These are phyloP conservation scores for Ceratocystis destructans DNA, from an alignment of 2,329 filamentous ascomycete species.

Conservation along the genomic window DNA sequence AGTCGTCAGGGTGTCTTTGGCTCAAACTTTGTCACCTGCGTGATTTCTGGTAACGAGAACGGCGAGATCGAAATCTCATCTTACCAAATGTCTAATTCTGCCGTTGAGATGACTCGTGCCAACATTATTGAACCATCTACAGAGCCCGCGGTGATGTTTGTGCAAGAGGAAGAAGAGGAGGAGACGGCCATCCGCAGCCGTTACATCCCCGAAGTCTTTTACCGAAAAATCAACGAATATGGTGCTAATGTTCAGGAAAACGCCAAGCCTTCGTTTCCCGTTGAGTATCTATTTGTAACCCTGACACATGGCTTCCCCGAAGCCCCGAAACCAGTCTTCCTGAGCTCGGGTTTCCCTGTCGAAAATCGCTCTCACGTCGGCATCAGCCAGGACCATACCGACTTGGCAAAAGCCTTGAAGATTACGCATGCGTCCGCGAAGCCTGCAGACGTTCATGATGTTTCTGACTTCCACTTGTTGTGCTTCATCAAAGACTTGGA, in stretches of 20 bases:
- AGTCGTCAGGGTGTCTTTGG: conserved; percentile 89
- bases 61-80: conserved; percentile 79
- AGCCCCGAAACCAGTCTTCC: conserved; percentile 63
- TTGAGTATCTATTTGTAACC: conserved; percentile 91
- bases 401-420: conserved; percentile 55
- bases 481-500: conserved; percentile 70
- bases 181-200: conserved; percentile 40
- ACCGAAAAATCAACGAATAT: conserved; percentile 89
- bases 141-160: conserved; percentile 85
- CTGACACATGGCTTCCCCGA: conserved; percentile 93
- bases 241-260: conserved; percentile 94
- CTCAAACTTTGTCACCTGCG: conserved; percentile 92
- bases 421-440: conserved; percentile 30
- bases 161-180: conserved; percentile 71
- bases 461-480: conserved; percentile 93
- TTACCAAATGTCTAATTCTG: conserved; percentile 90
- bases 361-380: conserved; percentile 84
- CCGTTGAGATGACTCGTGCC: conserved; percentile 91
- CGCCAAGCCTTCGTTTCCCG: conserved; percentile 88
- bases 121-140: conserved; percentile 92
- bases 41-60: conserved; percentile 82
- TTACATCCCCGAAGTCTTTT: conserved; percentile 97
- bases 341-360: conserved; percentile 61
- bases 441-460: conserved; percentile 40
- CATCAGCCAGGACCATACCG: conserved; percentile 64